These are phyloP conservation scores for Tricholoma sp. DNA, from an alignment of 768 basidiomycete genomes.

Conservation along the genomic window DNA sequence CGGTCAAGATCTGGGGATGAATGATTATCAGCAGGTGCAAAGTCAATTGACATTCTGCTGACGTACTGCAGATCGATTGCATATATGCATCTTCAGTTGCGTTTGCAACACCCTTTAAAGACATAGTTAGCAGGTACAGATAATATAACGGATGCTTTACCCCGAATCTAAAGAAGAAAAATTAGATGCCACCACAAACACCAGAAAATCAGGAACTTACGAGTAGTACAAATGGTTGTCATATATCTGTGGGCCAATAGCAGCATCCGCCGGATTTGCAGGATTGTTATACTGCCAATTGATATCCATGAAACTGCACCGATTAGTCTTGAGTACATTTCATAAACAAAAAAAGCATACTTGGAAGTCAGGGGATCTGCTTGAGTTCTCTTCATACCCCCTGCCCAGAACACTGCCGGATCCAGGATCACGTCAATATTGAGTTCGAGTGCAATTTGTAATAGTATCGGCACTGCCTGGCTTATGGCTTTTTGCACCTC, in stretches of 20 bases:
- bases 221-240: constrained; percentile 80
- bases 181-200: neutral
- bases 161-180: constrained; percentile 41
- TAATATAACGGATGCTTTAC: constrained; percentile 26
- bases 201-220: constrained; percentile 29
- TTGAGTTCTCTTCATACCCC: neutral
- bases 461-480: neutral
- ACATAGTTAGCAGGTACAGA: constrained; percentile 3
- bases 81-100: constrained; percentile 62
- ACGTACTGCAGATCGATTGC: constrained; percentile 63
- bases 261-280: constrained; percentile 65
- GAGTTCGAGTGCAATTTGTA: neutral
- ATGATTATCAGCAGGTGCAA: neutral
- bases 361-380: constrained; percentile 28
- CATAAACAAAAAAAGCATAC: constrained; percentile 19
- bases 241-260: constrained; percentile 65
- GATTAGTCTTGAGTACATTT: constrained; percentile 4
- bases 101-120: constrained; percentile 60
- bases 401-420: neutral
- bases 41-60: neutral
- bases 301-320: constrained; percentile 70
- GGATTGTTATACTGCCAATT: constrained; percentile 72
- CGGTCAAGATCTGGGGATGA: constrained; percentile 53
- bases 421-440: neutral
- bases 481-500: neutral